A percentile compares a stretch with the other conserved stretches of the same genome.
phyloP scores from a whole-genome alignment of 345 rosid species.

The Crucihimalaya himalaica region DNA sequence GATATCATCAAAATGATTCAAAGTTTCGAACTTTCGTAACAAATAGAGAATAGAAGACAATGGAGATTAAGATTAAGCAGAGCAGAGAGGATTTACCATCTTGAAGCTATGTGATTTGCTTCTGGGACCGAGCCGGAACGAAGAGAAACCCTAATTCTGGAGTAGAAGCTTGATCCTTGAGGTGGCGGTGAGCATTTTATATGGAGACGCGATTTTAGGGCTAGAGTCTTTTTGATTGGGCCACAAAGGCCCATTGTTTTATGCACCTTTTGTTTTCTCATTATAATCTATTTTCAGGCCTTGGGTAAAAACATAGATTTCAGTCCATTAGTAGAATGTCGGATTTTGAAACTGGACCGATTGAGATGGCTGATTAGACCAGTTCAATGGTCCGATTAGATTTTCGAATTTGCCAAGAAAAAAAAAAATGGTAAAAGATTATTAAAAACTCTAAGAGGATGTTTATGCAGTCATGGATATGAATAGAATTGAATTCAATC shows the following conservation, averaged over 20 bases:
- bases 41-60: background rate
- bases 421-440: too few species aligned
- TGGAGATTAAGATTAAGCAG: background rate
- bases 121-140: background rate
- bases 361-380: too few species aligned
- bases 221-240: background rate
- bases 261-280: background rate
- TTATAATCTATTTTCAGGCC: background rate
- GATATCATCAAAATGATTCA: background rate
- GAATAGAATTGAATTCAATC: too few species aligned
- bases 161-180: rapidly evolving
- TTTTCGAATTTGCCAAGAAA: too few species aligned
- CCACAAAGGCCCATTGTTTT: conserved; percentile 14
- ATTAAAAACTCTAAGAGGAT: too few species aligned
- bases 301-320: too few species aligned
- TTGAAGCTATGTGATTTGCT: conserved; percentile 19
- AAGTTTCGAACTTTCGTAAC: background rate
- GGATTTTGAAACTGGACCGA: too few species aligned
- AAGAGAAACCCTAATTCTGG: conserved; percentile 27
- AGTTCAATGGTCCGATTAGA: too few species aligned
- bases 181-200: background rate
- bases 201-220: background rate
- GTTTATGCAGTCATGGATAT: too few species aligned
- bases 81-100: conserved; percentile 25
- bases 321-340: too few species aligned